Evolutionary conservation across 805 yeast genomes (phyloP), one percentile per base, ranked within the genome.

Genomic region (Cyberlindnera euphorbiiphila): DNA sequence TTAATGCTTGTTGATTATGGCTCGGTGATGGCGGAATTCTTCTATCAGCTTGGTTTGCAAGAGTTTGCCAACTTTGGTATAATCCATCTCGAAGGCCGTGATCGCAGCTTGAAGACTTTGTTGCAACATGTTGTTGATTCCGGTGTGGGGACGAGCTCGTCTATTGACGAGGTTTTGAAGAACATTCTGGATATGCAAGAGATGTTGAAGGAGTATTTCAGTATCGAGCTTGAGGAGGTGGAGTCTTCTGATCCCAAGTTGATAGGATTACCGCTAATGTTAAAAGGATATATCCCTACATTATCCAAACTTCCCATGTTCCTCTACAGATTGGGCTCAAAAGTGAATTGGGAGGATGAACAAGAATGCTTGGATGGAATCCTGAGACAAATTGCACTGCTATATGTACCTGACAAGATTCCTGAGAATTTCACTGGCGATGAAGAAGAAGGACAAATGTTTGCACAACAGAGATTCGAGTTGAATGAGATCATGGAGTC

Each of bases 1-100:
- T 64, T 93, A 11, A 82, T 73, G 54, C 60, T 93, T 17, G 77
- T 91, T 14, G 96, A 91, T 59, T 93, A 87, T 58, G 86, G 81
- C 0, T 70, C 84, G 0, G 56, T 85, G 1, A 66, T 81, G 20
- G 60, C 63, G 42, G 86, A 85, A 44, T 66, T 87, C 38, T 88
- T 84, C 51, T 93, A 88, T 59, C 97, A 93, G 51, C 62, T 84
- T 5, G 87, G 84, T 0, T 60, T 93, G 11, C 62, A 81, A 1
- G 86, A 85, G 42, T 87, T 93, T 60, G 74, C 82, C 29, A 89
- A 88, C 53, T 91, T 77, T 61, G 98, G 98, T 1, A 58, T 57
- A 6, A 65, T 81, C 1, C 51, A 57, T 17, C 57, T 81, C 1
- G 59, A 56, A 42, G 34, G 56, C 4, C 59, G 62, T 4, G 34